Base-by-base conservation (phyloP, 352 stramenopile species). In the Globisporangium apiculatum region DNA sequence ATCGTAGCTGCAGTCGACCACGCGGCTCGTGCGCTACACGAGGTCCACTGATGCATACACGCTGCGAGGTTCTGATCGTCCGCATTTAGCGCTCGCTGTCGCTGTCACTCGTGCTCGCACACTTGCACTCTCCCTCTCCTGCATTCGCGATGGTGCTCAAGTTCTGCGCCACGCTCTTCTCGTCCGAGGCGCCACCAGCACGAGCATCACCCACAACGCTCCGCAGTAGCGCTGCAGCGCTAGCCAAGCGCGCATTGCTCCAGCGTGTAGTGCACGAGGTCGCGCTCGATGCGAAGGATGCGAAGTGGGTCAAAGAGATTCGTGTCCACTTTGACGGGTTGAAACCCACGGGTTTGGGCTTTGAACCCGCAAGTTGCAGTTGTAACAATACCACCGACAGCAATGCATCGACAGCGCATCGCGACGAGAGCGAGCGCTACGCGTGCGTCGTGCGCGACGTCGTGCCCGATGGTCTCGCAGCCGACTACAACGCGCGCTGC, bases 401-500 rank as follows among this genome's bases (percentile, higher is more conserved):
- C 15, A 12, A 51, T n/a, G 31, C 17, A 8, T 14, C 11, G 7
- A 12, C 11, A 43, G 7, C 11, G 40, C 40, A 8, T 43, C 40
- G 11, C 11, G 40, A 43, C 40, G 40, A 43, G 7, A 15, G 17
- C 35, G 35, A 48, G 36, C 54, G 35, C 50, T 87, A 87, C 48
- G 52, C 57, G 57, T 88, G 76, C 55, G 49, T 65, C 9, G 73
- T 90, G 15, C 60, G 64, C 15, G 61, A 76, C 38, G 66, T 90
- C 18, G 55, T 68, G 40, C 63, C 62, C 2, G 57, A 54, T 6
- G 65, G 77, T 24, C 68, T 80, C n/a, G 72, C 67, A 15, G 66
- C 67, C 37, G 65, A 77, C n/a, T 73, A 91, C 67, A 91, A 91
- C 52, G 64, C 66, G 8, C 70, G 64, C 7, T 82, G 74, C 53